These are phyloP conservation scores for Hygrophorus russula DNA, from an alignment of 768 basidiomycete genomes.

Conservation along the genomic window DNA sequence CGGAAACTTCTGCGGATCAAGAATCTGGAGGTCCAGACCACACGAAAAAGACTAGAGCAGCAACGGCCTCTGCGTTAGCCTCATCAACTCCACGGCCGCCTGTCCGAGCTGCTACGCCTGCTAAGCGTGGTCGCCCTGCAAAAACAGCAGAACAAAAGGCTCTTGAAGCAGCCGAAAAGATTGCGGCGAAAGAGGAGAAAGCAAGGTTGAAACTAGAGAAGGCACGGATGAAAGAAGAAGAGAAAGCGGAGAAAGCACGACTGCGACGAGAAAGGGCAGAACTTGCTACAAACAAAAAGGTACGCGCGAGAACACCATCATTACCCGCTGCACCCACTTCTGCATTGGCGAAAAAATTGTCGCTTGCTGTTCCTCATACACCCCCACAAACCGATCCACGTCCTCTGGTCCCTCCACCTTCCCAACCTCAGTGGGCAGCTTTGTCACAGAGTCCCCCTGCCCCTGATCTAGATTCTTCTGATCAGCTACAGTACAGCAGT, in stretches of 20 bases:
- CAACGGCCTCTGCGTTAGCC: no score
- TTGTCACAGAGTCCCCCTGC: conserved; percentile 13
- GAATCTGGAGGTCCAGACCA: no score
- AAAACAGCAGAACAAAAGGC: conserved; percentile 14
- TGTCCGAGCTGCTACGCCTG: conserved; percentile 4
- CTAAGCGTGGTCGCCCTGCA: conserved; percentile 9
- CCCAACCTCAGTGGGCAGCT: conserved; percentile 14
- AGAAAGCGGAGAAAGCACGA: conserved; percentile 6
- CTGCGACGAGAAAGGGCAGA: conserved; percentile 1
- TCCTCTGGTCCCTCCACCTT: conserved; percentile 1
- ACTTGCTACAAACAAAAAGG: background rate
- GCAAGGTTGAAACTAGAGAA: conserved; percentile 1
- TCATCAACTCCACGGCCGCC: conserved; percentile 1
- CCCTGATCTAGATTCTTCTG: conserved; percentile 13
- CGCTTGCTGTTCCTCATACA: background rate
- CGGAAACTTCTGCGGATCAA: no score
- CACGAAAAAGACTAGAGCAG: no score
- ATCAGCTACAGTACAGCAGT: conserved; percentile 17
- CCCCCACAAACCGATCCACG: background rate
- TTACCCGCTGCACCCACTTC: background rate
- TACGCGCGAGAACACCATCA: background rate
- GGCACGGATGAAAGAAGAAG: conserved; percentile 6
- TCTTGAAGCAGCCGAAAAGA: conserved; percentile 10
- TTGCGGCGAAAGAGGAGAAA: conserved; percentile 9
- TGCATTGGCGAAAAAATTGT: no score